phyloP scores from a whole-genome alignment of 306 rosid species.

The Sesbania bispinosa region DNA sequence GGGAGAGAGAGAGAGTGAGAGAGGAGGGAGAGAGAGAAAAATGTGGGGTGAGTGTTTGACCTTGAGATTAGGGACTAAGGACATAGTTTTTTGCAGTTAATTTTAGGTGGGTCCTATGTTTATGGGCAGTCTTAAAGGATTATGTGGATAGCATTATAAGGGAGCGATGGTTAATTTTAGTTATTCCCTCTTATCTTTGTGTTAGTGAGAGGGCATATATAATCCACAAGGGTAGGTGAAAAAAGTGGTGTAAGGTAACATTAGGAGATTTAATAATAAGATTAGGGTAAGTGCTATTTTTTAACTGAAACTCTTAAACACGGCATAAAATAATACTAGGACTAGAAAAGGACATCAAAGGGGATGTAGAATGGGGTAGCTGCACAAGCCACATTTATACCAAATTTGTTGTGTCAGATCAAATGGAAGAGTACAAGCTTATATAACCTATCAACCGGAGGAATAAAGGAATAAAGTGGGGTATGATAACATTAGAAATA shows the following conservation, averaged over 20 bases:
- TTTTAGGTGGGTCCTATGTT: constrained; percentile 42
- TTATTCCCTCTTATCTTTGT: background rate
- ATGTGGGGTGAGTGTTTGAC: constrained; percentile 55
- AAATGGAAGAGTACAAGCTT: background rate
- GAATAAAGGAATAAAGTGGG: background rate
- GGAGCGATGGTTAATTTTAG: constrained; percentile 32
- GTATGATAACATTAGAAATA: background rate
- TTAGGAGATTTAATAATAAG: background rate
- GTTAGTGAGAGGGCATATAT: background rate
- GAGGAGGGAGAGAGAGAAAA: constrained; percentile 31
- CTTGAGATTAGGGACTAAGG: constrained; percentile 27
- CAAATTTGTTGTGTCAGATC: background rate
- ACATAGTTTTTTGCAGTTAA: constrained; percentile 23
- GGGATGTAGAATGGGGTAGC: background rate
- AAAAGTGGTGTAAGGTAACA: background rate
- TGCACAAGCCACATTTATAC: background rate
- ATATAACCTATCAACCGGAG: background rate
- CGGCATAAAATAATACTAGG: background rate
- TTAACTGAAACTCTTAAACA: background rate
- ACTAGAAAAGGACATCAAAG: background rate
- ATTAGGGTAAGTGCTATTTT: background rate
- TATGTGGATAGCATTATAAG: constrained; percentile 38
- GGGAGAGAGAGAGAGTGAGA: constrained; percentile 37
- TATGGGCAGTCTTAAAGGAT: constrained; percentile 39
- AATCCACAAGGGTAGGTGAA: background rate